These are phyloP conservation scores for Neurospora sublineolata DNA, from an alignment of 495 filamentous ascomycete species.

Conservation along the genomic window DNA sequence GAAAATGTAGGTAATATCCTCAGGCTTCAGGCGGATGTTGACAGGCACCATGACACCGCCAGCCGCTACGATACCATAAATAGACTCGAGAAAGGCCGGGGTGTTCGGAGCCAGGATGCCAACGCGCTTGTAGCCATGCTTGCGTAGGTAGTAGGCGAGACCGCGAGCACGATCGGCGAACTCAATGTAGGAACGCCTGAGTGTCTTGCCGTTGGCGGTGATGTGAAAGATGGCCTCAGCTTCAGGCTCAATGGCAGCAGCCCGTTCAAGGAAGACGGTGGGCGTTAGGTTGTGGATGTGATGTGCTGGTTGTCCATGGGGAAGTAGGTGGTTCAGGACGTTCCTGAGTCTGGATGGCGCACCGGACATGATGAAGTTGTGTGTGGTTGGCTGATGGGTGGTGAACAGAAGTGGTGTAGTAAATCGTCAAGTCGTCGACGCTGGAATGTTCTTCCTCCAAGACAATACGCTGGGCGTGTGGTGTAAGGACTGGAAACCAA, in stretches of 20 bases:
- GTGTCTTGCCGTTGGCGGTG: constrained; percentile 59
- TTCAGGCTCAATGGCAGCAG: constrained; percentile 80
- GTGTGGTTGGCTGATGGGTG: not conserved
- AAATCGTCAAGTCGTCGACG: not conserved
- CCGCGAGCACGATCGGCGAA: constrained; percentile 76
- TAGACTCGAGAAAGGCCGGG: constrained; percentile 80
- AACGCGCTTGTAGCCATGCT: constrained; percentile 54
- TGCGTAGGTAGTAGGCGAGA: constrained; percentile 73
- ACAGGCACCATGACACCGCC: constrained; percentile 68
- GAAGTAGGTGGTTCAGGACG: constrained; percentile 51
- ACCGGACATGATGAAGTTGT: constrained; percentile 28
- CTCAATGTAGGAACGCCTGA: constrained; percentile 68
- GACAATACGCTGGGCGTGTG: not conserved
- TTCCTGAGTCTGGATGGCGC: constrained; percentile 37
- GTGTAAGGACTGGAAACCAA: not conserved
- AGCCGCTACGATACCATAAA: constrained; percentile 81
- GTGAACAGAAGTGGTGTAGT: not conserved
- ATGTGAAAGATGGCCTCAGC: constrained; percentile 80
- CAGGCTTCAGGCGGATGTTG: constrained; percentile 82
- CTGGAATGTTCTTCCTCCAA: not conserved
- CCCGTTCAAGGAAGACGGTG: constrained; percentile 79
- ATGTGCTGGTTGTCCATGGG: constrained; percentile 32
- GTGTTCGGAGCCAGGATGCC: constrained; percentile 87
- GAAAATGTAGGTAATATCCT: constrained; percentile 87
- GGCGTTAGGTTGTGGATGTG: constrained; percentile 76